These are phyloP conservation scores for Diddensiella santjacobensis DNA, from an alignment of 805 yeast genomes.

Conservation along the genomic window DNA sequence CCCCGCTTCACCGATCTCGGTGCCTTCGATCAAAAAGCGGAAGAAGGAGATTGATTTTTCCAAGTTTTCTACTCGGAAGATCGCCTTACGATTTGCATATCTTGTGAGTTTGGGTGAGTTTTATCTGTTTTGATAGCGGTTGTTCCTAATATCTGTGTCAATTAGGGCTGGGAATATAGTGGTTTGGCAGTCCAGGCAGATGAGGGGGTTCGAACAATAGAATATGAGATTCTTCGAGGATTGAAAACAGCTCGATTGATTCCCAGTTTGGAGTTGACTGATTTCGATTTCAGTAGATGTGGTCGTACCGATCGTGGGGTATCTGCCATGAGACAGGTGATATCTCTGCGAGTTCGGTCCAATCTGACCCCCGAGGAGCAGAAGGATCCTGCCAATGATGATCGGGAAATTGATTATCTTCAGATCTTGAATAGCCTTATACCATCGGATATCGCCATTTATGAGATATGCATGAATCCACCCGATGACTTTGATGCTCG, in stretches of 20 bases:
- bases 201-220: slow-evolving; percentile 85
- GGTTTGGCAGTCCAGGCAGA: slow-evolving; percentile 76
- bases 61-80: slow-evolving; percentile 57
- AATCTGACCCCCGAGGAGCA: slow-evolving; percentile 62
- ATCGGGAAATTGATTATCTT: slow-evolving; percentile 70
- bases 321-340: slow-evolving; percentile 93
- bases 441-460: slow-evolving; percentile 80
- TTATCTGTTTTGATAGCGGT: neutral
- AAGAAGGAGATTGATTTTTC: slow-evolving; percentile 59
- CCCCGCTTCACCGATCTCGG: slow-evolving; percentile 1
- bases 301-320: slow-evolving; percentile 97
- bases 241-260: slow-evolving; percentile 64
- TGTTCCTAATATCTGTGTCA: neutral
- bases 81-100: slow-evolving; percentile 83
- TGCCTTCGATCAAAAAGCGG: slow-evolving; percentile 26
- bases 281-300: slow-evolving; percentile 78
- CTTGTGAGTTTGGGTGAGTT: slow-evolving; percentile 11
- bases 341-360: slow-evolving; percentile 74
- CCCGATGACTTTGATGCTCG: slow-evolving; percentile 85
- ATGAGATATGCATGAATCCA: slow-evolving; percentile 77
- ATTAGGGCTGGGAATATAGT: slow-evolving; percentile 82
- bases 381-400: slow-evolving; percentile 50
- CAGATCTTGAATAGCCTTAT: slow-evolving; percentile 68
- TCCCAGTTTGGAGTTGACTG: slow-evolving; percentile 49
- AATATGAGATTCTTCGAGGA: slow-evolving; percentile 69